Evolutionary conservation across 768 basidiomycete genomes (phyloP).

Genomic region (Pleurotus pulmonarius): DNA sequence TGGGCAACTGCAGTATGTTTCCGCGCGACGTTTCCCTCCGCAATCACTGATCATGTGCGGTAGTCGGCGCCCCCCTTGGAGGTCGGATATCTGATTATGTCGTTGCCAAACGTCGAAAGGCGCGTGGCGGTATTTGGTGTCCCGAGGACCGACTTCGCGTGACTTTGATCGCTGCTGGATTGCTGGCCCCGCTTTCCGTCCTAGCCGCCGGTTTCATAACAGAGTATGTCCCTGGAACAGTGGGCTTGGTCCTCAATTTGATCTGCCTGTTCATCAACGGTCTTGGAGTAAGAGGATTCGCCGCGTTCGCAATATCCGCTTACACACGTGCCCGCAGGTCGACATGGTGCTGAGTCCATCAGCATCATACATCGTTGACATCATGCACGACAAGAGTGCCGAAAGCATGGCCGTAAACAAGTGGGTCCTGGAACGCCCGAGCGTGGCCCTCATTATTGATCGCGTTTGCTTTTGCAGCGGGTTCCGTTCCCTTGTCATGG

Average conservation of each 20-base stretch:
- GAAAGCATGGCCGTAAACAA: slow-evolving; percentile 56
- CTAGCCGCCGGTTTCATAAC: slow-evolving; percentile 47
- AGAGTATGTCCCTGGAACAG: slow-evolving; percentile 41
- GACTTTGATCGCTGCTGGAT: slow-evolving; percentile 37
- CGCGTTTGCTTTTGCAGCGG: slow-evolving; percentile 33
- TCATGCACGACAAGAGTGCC: slow-evolving; percentile 57
- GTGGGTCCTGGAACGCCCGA: slow-evolving; percentile 30
- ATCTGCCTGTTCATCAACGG: slow-evolving; percentile 61
- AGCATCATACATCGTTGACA: slow-evolving; percentile 56
- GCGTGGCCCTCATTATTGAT: not conserved
- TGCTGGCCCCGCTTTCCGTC: slow-evolving; percentile 53
- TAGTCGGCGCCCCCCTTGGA: slow-evolving; percentile 59
- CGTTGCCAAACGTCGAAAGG: slow-evolving; percentile 42
- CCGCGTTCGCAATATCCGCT: too few species aligned
- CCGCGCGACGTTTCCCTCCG: not conserved
- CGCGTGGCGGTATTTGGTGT: slow-evolving; percentile 54
- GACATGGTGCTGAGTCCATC: slow-evolving; percentile 53
- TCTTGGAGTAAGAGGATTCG: slow-evolving; percentile 40
- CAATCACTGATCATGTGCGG: not conserved
- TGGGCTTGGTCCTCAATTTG: slow-evolving; percentile 49
- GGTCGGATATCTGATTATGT: slow-evolving; percentile 56
- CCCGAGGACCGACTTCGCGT: slow-evolving; percentile 68
- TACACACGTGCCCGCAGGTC: slow-evolving; percentile 30
- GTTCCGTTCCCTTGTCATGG: slow-evolving; percentile 40
- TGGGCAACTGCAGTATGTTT: slow-evolving; percentile 54